phyloP scores from a whole-genome alignment of 2,329 filamentous ascomycete species.

The Chaetomium sp. region DNA sequence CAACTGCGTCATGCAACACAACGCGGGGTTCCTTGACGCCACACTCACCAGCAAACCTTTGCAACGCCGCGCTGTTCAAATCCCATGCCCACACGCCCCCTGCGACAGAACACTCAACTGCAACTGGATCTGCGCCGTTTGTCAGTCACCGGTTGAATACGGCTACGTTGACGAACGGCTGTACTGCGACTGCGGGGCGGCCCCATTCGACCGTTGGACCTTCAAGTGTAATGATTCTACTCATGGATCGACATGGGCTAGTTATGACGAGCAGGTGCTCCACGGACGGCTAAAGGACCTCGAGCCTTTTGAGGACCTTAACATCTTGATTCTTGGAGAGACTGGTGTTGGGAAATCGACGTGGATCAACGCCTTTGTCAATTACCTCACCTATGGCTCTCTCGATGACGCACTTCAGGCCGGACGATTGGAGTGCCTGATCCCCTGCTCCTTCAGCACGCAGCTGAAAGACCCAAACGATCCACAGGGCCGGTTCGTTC shows the following conservation, averaged over 20 bases:
- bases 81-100: background rate
- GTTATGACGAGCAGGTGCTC: background rate
- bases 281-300: background rate
- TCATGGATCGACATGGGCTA: background rate
- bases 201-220: background rate
- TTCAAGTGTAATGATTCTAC: conserved; percentile 4
- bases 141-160: background rate
- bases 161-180: background rate
- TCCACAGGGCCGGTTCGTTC: conserved; percentile 32
- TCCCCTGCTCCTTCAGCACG: conserved; percentile 45
- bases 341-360: conserved; percentile 54
- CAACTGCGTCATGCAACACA: background rate
- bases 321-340: conserved; percentile 50
- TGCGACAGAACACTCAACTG: background rate
- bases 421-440: conserved; percentile 40
- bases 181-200: conserved; percentile 5
- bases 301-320: conserved; percentile 13
- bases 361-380: conserved; percentile 52
- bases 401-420: conserved; percentile 45
- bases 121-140: background rate
- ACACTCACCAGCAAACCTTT: background rate
- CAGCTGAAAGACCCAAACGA: conserved; percentile 38
- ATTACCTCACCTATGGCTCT: conserved; percentile 45
- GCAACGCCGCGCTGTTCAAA: background rate
- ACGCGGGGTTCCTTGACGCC: background rate